Base-by-base conservation (phyloP, 129 eudicot genomes). In the Rutidosis leptorrhynchoides region DNA sequence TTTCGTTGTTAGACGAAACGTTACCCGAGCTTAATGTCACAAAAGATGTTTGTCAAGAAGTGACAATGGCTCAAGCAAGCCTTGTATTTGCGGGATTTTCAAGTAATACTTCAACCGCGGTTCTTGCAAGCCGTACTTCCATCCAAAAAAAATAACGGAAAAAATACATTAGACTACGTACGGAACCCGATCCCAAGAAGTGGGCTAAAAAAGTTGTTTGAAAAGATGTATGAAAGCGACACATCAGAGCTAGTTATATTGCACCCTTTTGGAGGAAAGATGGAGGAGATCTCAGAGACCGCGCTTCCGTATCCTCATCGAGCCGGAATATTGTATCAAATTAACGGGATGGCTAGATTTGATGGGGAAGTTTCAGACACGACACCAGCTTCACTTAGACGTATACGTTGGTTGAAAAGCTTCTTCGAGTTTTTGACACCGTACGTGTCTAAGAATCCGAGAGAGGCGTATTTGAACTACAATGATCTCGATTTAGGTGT, bases 231-330 rank as follows among this genome's bases (percentile, higher is more conserved):
- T 49, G 55, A 49, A 49, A 49, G 7, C 11, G 55, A 49, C 55
- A 24, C 23, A 49, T 5, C 55, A 17, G 54, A 17, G 20, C 2
- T 1, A 0, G 21, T 48, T 8, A n/a, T 48, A 16, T 48, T 48
- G 5, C 54, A 48, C 22, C 54, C 54, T 2, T 48, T 1, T 48
- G 54, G 54, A 16, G 54, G 54, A 48, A 48, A 17, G 10, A 48
- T 15, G 20, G 54, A 48, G 5, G 54, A 48, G 4, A 48, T 48
- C 22, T 48, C 23, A 48, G 54, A 48, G 54, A 48, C 54, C 20
- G 54, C 54, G 6, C 16, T 48, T 48, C 54, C 54, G n/a, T 48
- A n/a, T 48, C 54, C 54, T 48, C 54, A 48, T 48, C 16, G 54
- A 48, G 54, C 54, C 1, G 54, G 54, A 6, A 0, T 48, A 5